Evolutionary conservation across 2,329 filamentous ascomycete genomes (phyloP).

Genomic region (Ceratocystis destructans): DNA sequence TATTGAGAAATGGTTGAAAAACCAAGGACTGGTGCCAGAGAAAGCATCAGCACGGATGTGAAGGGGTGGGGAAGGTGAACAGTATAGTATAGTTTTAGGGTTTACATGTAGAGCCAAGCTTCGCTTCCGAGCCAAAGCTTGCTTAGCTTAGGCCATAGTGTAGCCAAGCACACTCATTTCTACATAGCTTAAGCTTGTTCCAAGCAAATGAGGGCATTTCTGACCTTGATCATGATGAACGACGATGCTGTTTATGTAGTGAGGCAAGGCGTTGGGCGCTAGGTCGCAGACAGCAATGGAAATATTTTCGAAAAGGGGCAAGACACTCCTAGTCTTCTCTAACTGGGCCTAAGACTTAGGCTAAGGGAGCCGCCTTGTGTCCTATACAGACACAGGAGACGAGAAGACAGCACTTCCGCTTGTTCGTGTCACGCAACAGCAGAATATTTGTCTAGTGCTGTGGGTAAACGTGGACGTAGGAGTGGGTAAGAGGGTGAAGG

Average conservation of each 20-base stretch:
- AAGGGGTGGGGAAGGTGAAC: slow-evolving; percentile 7
- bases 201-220: neutral
- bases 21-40: slow-evolving; percentile 20
- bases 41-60: slow-evolving; percentile 28
- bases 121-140: neutral
- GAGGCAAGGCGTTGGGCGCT: too few relatives aligned
- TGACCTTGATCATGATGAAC: neutral
- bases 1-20: slow-evolving; percentile 53
- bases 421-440: neutral
- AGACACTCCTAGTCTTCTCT: too few relatives aligned
- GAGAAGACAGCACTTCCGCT: neutral
- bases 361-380: too few relatives aligned
- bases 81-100: neutral
- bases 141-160: neutral
- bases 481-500: neutral
- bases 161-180: neutral
- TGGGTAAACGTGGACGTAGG: neutral
- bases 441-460: neutral
- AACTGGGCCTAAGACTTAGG: too few relatives aligned
- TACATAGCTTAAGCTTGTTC: neutral
- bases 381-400: too few relatives aligned
- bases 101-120: neutral
- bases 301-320: too few relatives aligned
- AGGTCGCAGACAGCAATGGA: too few relatives aligned
- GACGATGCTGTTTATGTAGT: neutral